Evolutionary conservation across 495 filamentous ascomycete genomes (phyloP), one percentile per base, ranked within the genome.

Genomic region (Penicillium soppii): DNA sequence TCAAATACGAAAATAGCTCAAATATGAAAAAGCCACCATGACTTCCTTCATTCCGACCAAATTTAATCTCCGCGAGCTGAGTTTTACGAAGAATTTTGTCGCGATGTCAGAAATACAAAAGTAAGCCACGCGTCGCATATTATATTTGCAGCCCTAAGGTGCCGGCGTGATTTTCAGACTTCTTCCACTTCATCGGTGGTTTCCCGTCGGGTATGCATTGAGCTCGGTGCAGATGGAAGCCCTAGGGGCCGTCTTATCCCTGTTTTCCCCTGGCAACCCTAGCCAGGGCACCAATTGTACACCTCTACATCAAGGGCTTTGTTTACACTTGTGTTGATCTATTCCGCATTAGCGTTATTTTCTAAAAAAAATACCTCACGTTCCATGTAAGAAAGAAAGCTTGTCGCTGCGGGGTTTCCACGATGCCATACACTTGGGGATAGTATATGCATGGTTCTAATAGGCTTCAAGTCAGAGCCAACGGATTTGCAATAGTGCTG

Each of bases 71-170:
- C 42, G 39, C 4, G 5, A 30, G 32, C 25, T 25, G 47, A 46
- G 33, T 39, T 4, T 0, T 29, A 27, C 20, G n/a, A 36, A 21
- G 56, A 59, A 62, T 59, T 38, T 27, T 30, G 40, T 29, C 32
- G 30, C 46, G 37, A 52, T 53, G 23, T 40, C 50, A 41, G 20
- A 21, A 4, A 12, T 5, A 5, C 23, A 35, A 13, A 38, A 46
- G 22, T 12, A 44, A 43, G 16, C 22, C 21, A 29, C 47, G 48
- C 39, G 39, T 51, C 48, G 22, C n/a, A 36, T 22, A 35, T 54
- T 45, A 8, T 17, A 9, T 22, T n/a, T 16, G 22, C 32, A 8
- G 37, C 20, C 15, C 30, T 8, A 7, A 29, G 10, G 37, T 32
- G 1, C 8, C 37, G 25, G 4, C 1, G 13, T 16, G 4, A 3